Evolutionary conservation across 129 eudicot species (phyloP).

Genomic region (Chrysanthemum lavandulifolium): DNA sequence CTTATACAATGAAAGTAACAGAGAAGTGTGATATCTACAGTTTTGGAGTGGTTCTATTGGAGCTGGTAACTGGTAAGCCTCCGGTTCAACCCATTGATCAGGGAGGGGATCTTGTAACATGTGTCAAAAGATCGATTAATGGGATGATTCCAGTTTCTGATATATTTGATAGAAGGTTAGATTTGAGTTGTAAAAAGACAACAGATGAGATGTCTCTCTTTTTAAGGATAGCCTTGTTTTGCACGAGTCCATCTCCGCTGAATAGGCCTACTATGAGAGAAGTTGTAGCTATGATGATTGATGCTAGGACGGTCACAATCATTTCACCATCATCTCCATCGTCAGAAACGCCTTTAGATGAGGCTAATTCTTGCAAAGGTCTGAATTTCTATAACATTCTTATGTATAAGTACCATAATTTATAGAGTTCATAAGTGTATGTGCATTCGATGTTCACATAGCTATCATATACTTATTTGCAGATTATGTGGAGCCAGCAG

Average conservation of each 20-base stretch:
- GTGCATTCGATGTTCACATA: neutral
- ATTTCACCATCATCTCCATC: slow-evolving; percentile 57
- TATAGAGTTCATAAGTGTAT: neutral
- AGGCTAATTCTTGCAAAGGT: slow-evolving; percentile 48
- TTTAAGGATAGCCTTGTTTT: slow-evolving; percentile 78
- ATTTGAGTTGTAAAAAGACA: slow-evolving; percentile 55
- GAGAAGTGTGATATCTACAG: slow-evolving; percentile 93
- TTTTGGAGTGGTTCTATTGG: slow-evolving; percentile 86
- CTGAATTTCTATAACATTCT: neutral
- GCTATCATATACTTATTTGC: slow-evolving; percentile 17
- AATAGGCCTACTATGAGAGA: slow-evolving; percentile 90
- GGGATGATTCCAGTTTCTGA: slow-evolving; percentile 34
- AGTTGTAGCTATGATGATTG: slow-evolving; percentile 79
- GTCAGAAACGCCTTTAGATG: slow-evolving; percentile 75
- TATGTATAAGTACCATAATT: neutral
- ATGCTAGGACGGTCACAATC: slow-evolving; percentile 48
- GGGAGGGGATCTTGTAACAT: slow-evolving; percentile 87
- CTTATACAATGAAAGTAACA: slow-evolving; percentile 93
- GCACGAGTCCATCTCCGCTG: slow-evolving; percentile 73
- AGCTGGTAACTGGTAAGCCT: slow-evolving; percentile 72
- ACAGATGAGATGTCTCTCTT: slow-evolving; percentile 66
- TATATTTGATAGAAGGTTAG: slow-evolving; percentile 61
- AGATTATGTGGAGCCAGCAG: slow-evolving; percentile 38
- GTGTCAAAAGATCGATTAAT: slow-evolving; percentile 59
- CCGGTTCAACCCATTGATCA: slow-evolving; percentile 89